phyloP scores from a whole-genome alignment of 1,139 yeast species.

The Geotrichum aggregatum region DNA sequence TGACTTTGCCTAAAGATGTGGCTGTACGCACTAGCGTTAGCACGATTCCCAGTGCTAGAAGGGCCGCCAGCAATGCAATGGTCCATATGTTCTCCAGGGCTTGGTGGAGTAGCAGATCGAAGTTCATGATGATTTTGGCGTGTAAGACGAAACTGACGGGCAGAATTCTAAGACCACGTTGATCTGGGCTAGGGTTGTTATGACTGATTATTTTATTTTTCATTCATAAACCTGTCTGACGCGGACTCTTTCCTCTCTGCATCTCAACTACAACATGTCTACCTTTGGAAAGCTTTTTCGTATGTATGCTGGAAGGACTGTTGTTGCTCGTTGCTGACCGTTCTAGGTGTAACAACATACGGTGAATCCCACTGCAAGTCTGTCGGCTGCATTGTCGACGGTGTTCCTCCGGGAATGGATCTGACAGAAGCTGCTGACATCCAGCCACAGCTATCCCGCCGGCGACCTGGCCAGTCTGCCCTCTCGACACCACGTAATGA shows the following conservation, averaged over 20 bases:
- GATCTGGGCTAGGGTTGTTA: constrained; percentile 4
- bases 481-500: constrained; percentile 92
- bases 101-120: constrained; percentile 5
- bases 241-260: not conserved
- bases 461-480: constrained; percentile 96
- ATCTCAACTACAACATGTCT: constrained; percentile 45
- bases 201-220: constrained; percentile 14
- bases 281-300: constrained; percentile 57
- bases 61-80: constrained; percentile 7
- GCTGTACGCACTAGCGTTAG: constrained; percentile 14
- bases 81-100: constrained; percentile 6
- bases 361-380: constrained; percentile 98
- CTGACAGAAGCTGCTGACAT: constrained; percentile 76
- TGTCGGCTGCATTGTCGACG: constrained; percentile 98
- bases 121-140: constrained; percentile 5
- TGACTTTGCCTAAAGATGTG: constrained; percentile 12
- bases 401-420: constrained; percentile 92
- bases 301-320: constrained; percentile 19
- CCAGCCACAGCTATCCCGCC: constrained; percentile 91
- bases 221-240: not conserved
- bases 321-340: constrained; percentile 9
- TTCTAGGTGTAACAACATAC: constrained; percentile 75
- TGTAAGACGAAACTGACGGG: too few species aligned
- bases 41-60: constrained; percentile 10
- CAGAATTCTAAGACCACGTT: too few species aligned